A percentile compares a stretch with the other conserved stretches of the same genome.
Evolutionary conservation across 2,329 filamentous ascomycete genomes (phyloP).

Genomic region (Claviceps pazoutovae): DNA sequence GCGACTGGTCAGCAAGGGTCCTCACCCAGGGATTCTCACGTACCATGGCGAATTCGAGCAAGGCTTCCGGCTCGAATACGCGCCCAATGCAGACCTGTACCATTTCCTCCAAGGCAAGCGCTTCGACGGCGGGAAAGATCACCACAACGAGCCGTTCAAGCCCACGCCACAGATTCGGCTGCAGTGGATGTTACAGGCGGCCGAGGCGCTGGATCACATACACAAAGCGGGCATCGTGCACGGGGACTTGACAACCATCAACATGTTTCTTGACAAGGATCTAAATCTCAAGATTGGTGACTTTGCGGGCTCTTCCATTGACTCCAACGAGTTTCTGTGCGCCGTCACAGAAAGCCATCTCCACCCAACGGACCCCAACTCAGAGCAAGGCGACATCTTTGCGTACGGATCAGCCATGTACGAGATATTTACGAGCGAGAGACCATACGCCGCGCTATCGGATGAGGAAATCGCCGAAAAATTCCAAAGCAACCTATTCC

Average conservation of each 20-base stretch:
- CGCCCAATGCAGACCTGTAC: constrained; percentile 2
- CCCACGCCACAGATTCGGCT: neutral
- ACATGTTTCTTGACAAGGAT: constrained; percentile 4
- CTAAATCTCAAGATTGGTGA: constrained; percentile 4
- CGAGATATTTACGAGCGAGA: constrained; percentile 1
- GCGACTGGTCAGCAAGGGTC: neutral
- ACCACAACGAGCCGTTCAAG: neutral
- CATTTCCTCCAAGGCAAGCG: constrained; percentile 1
- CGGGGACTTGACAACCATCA: constrained; percentile 3
- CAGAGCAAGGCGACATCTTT: constrained; percentile 4
- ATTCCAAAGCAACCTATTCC: neutral
- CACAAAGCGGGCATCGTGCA: constrained; percentile 4
- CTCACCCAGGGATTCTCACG: neutral
- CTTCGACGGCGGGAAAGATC: neutral
- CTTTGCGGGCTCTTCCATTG: constrained; percentile 6
- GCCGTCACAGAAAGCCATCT: constrained; percentile 2
- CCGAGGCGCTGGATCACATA: constrained; percentile 2
- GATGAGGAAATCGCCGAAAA: neutral
- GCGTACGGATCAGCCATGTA: constrained; percentile 2
- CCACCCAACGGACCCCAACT: neutral
- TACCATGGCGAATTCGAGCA: constrained; percentile 2
- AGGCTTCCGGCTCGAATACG: constrained; percentile 4
- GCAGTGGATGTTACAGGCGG: constrained; percentile 4
- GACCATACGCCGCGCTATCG: constrained; percentile 1
- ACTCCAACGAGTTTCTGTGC: neutral